Percentiles rank a stretch among this genome's conserved stretches.
Conservation (phyloP, 345 rosid genomes). For the Acer campestre region DNA sequence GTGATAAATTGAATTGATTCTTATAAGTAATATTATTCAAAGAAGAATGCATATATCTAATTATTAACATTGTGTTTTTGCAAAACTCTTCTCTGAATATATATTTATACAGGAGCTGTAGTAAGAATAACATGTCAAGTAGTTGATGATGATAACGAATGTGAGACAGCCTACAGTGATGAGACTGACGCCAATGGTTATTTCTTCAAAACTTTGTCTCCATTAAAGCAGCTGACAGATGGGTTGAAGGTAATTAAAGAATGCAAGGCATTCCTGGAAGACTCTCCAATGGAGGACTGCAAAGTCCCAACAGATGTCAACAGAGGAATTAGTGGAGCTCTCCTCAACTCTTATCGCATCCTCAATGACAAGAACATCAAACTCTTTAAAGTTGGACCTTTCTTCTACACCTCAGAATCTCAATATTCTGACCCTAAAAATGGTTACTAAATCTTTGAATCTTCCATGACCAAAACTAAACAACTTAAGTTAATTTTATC, state of each 20-base stretch:
- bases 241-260: conserved; percentile 27
- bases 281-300: conserved; percentile 31
- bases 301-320: conserved; percentile 30
- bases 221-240: conserved; percentile 22
- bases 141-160: conserved; percentile 28
- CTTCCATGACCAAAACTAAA: background rate
- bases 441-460: background rate
- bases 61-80: background rate
- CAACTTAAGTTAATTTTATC: background rate
- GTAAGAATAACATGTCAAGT: conserved; percentile 42
- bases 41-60: no score
- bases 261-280: conserved; percentile 43
- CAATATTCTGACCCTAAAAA: background rate
- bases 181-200: conserved; percentile 37
- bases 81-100: background rate
- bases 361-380: conserved; percentile 26
- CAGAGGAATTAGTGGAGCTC: conserved; percentile 32
- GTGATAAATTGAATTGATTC: background rate
- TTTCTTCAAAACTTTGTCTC: conserved; percentile 32
- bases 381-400: conserved; percentile 30
- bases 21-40: no score
- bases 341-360: conserved; percentile 21
- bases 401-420: conserved; percentile 29
- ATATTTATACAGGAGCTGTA: conserved; percentile 31
- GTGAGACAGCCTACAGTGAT: conserved; percentile 34